Evolutionary conservation across 2,329 filamentous ascomycete species (phyloP).

Genomic region (Xylaria sp.): DNA sequence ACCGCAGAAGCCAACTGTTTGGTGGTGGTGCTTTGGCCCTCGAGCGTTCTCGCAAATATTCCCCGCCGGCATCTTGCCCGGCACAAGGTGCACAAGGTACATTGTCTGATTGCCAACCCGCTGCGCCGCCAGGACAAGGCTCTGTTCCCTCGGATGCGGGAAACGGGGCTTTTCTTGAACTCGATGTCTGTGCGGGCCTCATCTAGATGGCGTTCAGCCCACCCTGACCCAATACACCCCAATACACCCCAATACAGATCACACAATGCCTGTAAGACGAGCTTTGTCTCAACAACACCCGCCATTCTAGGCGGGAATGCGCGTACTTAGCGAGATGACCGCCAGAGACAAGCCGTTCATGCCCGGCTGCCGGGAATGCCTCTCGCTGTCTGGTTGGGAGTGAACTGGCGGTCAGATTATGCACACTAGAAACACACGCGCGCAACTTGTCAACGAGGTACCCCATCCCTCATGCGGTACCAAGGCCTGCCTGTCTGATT

Average conservation of each 20-base stretch:
- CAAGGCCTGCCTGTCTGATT: slow-evolving; percentile 37
- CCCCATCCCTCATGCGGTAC: slow-evolving; percentile 34
- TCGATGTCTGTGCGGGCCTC: slow-evolving; percentile 42
- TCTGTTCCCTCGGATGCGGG: slow-evolving; percentile 37
- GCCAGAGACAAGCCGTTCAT: slow-evolving; percentile 31
- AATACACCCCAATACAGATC: slow-evolving; percentile 35
- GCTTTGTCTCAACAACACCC: slow-evolving; percentile 25
- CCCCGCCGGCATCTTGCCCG: slow-evolving; percentile 30
- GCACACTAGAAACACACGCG: slow-evolving; percentile 37
- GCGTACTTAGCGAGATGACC: slow-evolving; percentile 26
- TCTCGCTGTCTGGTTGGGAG: slow-evolving; percentile 40
- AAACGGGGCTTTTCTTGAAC: slow-evolving; percentile 39
- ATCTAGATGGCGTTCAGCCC: slow-evolving; percentile 29
- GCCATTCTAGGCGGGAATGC: slow-evolving; percentile 16
- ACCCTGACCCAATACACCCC: no score
- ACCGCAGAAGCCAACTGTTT: slow-evolving; percentile 38
- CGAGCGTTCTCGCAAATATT: slow-evolving; percentile 26
- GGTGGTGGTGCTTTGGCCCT: slow-evolving; percentile 29
- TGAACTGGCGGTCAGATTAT: slow-evolving; percentile 58
- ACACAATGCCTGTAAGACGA: slow-evolving; percentile 35
- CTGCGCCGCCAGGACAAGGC: slow-evolving; percentile 27
- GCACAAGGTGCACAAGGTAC: slow-evolving; percentile 31
- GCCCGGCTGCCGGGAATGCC: slow-evolving; percentile 39
- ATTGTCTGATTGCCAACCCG: slow-evolving; percentile 31
- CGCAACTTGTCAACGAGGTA: slow-evolving; percentile 30